Evolutionary conservation across 106 monocot species (phyloP), one percentile per base, ranked within the genome.

Genomic region (Dioscorea zingiberensis): DNA sequence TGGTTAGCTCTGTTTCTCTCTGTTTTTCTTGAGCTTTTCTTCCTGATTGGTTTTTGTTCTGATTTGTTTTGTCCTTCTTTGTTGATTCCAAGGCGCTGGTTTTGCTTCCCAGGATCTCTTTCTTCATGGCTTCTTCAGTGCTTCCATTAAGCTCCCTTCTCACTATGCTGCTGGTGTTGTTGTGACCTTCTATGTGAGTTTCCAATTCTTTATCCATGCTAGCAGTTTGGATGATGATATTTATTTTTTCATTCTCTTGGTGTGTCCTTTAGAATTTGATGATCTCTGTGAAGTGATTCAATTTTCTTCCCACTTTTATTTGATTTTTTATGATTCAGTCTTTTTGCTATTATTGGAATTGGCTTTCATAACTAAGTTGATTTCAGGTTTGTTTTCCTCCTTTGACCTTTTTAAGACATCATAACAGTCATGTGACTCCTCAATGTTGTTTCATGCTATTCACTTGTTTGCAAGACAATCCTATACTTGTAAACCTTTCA

Each of bases 141-240:
- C 87, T 28, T 67, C 83, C 65, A 77, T 87, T 60, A 87, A 87
- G 76, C 87, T 87, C 21, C 87, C 87, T 23, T 53, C 83, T 1
- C 79, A 79, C 65, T 74, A 87, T 38, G 69, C 87, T 16, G 87
- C 87, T 29, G 86, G 86, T 6, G 82, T 86, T 25, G 86, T 86
- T 24, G 86, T 86, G 25, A 82, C 86, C 11, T 86, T 87, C 73
- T 87, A 87, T 53, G 86, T 86, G 49, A 54, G 63, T 19, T 49
- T 26, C 32, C 62, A 23, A 21, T 73, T 48, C 16, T 19, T 61
- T 44, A 25, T 44, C 16, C n/a, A 55, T 56, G 14, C 19, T 13
- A 16, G 28, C 21, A 2, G 15, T 13, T 55, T 27, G 25, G 15
- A 18, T 26, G 23, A 51, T 44, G 45, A 17, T 17, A 59, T 62